Evolutionary conservation across 192 early-diverging fungal genomes (phyloP).

Genomic region (Obelidium mucronatum): DNA sequence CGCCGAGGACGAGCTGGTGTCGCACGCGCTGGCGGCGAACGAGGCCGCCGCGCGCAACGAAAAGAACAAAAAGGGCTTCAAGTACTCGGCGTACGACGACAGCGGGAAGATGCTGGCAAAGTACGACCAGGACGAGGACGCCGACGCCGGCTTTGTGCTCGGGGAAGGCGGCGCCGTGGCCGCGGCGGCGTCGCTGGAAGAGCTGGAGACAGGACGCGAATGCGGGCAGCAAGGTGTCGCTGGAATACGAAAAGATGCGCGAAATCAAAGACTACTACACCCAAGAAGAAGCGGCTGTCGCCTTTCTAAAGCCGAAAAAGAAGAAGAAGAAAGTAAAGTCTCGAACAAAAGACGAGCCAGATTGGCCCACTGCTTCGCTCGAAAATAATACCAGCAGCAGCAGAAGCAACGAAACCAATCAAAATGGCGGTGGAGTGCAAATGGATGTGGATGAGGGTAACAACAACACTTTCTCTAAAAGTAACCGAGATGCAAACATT

Average conservation of each 20-base stretch:
- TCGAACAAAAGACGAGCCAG: slow-evolving; percentile 21
- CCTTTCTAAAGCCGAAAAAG: slow-evolving; percentile 84
- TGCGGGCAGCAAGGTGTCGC: no score
- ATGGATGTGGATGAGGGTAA: slow-evolving; percentile 45
- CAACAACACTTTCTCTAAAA: not conserved
- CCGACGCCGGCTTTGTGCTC: slow-evolving; percentile 63
- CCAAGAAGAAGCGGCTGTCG: slow-evolving; percentile 78
- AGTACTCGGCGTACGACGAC: slow-evolving; percentile 79
- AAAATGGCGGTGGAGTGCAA: slow-evolving; percentile 13
- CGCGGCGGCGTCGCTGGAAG: slow-evolving; percentile 27
- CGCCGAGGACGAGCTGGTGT: slow-evolving; percentile 77
- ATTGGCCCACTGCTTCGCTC: slow-evolving; percentile 24
- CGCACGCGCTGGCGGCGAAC: slow-evolving; percentile 69
- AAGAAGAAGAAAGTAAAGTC: slow-evolving; percentile 38
- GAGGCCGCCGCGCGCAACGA: slow-evolving; percentile 74
- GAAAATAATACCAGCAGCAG: no score
- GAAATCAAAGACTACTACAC: slow-evolving; percentile 92
- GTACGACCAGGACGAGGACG: slow-evolving; percentile 79
- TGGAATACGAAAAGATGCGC: slow-evolving; percentile 55
- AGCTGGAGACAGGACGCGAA: slow-evolving; percentile 36
- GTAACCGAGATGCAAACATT: slow-evolving; percentile 43
- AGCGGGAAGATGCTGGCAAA: slow-evolving; percentile 74
- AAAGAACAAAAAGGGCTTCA: slow-evolving; percentile 74
- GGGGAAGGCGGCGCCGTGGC: slow-evolving; percentile 57
- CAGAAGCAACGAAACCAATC: not conserved